Base-by-base conservation (phyloP, 805 yeast genomes). In the Wickerhamiella australiensis region DNA sequence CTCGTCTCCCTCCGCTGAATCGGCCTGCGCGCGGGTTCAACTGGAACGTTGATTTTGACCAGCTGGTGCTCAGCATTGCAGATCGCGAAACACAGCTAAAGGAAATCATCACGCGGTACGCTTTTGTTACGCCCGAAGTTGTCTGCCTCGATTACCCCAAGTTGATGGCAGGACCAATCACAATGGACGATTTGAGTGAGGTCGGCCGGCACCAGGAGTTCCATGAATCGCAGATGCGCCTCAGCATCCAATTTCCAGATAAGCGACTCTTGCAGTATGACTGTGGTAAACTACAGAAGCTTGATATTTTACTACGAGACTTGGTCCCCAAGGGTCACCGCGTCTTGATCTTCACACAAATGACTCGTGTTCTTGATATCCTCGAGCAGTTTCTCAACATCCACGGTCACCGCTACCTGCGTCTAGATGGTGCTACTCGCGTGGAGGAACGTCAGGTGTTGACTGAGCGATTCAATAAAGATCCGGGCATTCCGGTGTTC, bases 391-490 rank as follows among this genome's bases (percentile, higher is more conserved):
- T 92, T 60, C 70, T 92, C 67, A 92, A 90, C 63, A 82, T 86
- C 57, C 94, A 88, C 67, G 98, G 98, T 9, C 86, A 86, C 64
- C 73, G 94, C 45, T 92, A 92, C 63, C 76, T 90, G 86, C 77
- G 99, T 62, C 71, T 92, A 54, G 99, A 92, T 66, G 99, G 99
- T 57, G 87, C 97, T 1, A 92, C 99, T 1, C 87, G 87, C 63
- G 85, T 92, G 58, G 98, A 92, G 65, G 97, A 92, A 65, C 80
- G 99, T 57, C 99, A 92, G 64, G 73, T 88, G 17, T 67, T 92
- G 59, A 92, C 99, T 0, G 98, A 92, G 60, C 73, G 90, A 54
- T 92, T 92, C 68, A 92, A 92, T 62, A 76, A 80, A 46, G 98
- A 92, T 62, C 70, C 82, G 12, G 75, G 80, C 54, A 81, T 90